Evolutionary conservation across 2,329 filamentous ascomycete genomes (phyloP), one percentile per base, ranked within the genome.

Genomic region (Hypocreales sp.): DNA sequence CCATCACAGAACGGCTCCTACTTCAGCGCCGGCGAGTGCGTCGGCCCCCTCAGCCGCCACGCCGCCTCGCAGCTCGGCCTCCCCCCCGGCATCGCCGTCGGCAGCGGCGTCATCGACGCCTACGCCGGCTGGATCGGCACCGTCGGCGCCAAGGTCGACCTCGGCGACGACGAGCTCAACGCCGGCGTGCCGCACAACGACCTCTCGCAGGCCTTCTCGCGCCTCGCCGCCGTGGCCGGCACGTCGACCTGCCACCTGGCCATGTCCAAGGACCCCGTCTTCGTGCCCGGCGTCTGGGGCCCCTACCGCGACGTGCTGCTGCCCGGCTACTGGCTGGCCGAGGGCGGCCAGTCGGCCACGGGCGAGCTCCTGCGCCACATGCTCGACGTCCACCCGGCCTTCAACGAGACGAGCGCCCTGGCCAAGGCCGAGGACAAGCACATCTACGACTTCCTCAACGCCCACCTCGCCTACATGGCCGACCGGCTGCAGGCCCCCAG

Each of bases 101-200:
- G 90, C 29, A 92, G 83, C 45, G 86, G 86, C 51, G 90, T 98
- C 37, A 98, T 98, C 46, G 90, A 98, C 50, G 90, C 90, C 12
- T 98, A 98, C 45, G 90, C 90, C 33, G 90, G 90, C 37, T 98
- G 90, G 90, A 90, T 98, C 40, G 90, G 90, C 34, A 95, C 90
- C 2, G 90, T 98, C n/a, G 90, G 90, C 32, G 87, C 90, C 34
- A 94, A 94, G 53, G 82, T 94, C 41, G 69, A 83, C 38, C 67
- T 92, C 11, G 64, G 66, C 22, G 41, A 49, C 20, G 71, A 79
- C 30, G 67, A 78, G 25, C 64, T 87, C 21, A 75, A 78, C 46
- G 61, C 69, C 33, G 67, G 67, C 20, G 63, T 67, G 5, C 67
- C 79, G 2, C 74, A 79, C 46, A 92, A 92, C 53, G 83, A 92